Evolutionary conservation across 1,284 basidiomycete genomes (phyloP), one percentile per base, ranked within the genome.

Genomic region (Schizopora paradoxa): DNA sequence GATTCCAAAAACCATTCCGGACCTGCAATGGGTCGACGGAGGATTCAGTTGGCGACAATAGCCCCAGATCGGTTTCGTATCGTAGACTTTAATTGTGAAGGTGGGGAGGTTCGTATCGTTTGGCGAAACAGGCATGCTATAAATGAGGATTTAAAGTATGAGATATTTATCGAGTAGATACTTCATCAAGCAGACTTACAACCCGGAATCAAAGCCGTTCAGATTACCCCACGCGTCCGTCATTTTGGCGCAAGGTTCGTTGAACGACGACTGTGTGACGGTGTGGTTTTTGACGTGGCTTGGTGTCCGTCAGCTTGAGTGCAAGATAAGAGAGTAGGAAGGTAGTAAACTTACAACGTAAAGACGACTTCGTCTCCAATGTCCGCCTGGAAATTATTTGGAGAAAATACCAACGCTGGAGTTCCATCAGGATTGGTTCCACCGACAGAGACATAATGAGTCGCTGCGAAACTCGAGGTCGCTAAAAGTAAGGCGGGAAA

Each of bases 1-100:
- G 58, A 76, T 64, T 0, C 70, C 69, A 51, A 76, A 74, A 21
- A 78, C 73, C 76, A 78, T 77, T 45, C 73, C 74, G 19, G 33
- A 40, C 16, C 48, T 35, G 44, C 59, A 60, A 41, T 59, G 59
- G 3, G 47, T 47, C 28, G 48, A 35, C 26, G 44, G 34, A 11
- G 48, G 44, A 7, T 47, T 45, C 10, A 42, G 44, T 37, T 58
- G 52, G 2, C 45, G 41, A 41, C 60, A 63, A 55, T 51, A 61
- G 21, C 54, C 57, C 69, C 70, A 73, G 5, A 66, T 49, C 2
- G 69, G 69, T 29, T 55, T 61, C 2, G 54, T 58, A 36, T 51
- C 53, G 33, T 64, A 63, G 42, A 61, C 59, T 10, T 49, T 56
- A 35, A 61, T 47, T 8, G 52, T 39, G 43, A 56, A 58, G 13